phyloP scores from a whole-genome alignment of 495 filamentous ascomycete species.

The Podospora fimiseda region DNA sequence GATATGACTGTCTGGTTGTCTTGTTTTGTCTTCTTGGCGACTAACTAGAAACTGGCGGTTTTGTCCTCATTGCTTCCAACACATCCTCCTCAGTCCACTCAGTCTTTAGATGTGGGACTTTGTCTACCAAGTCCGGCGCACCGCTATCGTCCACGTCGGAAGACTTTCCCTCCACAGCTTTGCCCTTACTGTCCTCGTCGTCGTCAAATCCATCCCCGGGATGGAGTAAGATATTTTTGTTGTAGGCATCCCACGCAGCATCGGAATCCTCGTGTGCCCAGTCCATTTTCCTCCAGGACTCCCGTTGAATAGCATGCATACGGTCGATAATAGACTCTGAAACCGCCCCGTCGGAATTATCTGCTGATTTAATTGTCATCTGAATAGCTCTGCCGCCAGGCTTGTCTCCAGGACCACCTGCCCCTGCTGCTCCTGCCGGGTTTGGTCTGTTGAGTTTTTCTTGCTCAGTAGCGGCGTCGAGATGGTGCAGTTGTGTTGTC shows the following conservation, averaged over 20 bases:
- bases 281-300: slow-evolving; percentile 36
- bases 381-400: slow-evolving; percentile 38
- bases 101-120: slow-evolving; percentile 24
- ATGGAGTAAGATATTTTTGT: slow-evolving; percentile 32
- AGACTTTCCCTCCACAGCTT: slow-evolving; percentile 23
- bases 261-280: slow-evolving; percentile 40
- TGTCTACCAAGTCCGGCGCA: slow-evolving; percentile 20
- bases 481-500: slow-evolving; percentile 41
- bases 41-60: no score
- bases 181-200: slow-evolving; percentile 17
- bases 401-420: slow-evolving; percentile 10
- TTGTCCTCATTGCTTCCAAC: no score
- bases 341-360: slow-evolving; percentile 32
- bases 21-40: no score
- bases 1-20: no score
- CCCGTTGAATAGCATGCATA: slow-evolving; percentile 38
- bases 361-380: slow-evolving; percentile 46
- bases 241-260: slow-evolving; percentile 39
- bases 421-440: slow-evolving; percentile 6
- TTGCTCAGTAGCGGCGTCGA: slow-evolving; percentile 41
- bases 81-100: slow-evolving; percentile 37
- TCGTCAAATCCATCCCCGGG: slow-evolving; percentile 1
- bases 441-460: slow-evolving; percentile 28
- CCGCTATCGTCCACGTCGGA: slow-evolving; percentile 13
- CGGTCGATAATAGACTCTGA: slow-evolving; percentile 45